These are phyloP conservation scores for Leptodontidium sp. DNA, from an alignment of 2,329 filamentous ascomycete genomes.

Conservation along the genomic window DNA sequence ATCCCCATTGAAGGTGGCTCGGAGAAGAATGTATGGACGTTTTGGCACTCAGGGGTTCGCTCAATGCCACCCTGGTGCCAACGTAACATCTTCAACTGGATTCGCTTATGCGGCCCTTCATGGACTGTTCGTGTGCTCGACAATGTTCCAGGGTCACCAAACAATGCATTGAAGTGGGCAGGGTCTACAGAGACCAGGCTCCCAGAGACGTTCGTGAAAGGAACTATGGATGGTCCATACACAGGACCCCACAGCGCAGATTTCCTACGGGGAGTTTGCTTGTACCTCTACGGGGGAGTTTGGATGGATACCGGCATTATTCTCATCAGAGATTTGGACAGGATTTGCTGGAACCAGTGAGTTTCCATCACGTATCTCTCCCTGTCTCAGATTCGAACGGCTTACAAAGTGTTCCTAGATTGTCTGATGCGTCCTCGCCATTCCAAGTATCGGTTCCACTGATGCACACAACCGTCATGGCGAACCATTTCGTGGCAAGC, in stretches of 20 bases:
- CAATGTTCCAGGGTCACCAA: constrained; percentile 47
- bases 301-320: constrained; percentile 55
- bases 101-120: constrained; percentile 49
- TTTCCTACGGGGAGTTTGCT: constrained; percentile 53
- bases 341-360: constrained; percentile 52
- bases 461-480: constrained; percentile 42
- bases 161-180: constrained; percentile 49
- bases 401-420: constrained; percentile 12
- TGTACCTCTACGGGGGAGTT: constrained; percentile 53
- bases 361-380: background rate
- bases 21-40: constrained; percentile 56
- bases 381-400: background rate
- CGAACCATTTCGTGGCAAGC: constrained; percentile 55
- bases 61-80: constrained; percentile 50
- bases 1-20: constrained; percentile 45
- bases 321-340: constrained; percentile 52
- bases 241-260: constrained; percentile 56
- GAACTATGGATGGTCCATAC: constrained; percentile 54
- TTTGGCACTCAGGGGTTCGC: constrained; percentile 52
- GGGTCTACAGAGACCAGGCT: constrained; percentile 45
- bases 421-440: constrained; percentile 49
- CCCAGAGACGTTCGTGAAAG: constrained; percentile 52
- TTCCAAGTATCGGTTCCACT: constrained; percentile 48
- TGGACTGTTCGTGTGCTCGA: constrained; percentile 56
- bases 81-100: constrained; percentile 53